Base-by-base conservation (phyloP, 2,329 filamentous ascomycete genomes). In the Dendrostoma leiphaemia region DNA sequence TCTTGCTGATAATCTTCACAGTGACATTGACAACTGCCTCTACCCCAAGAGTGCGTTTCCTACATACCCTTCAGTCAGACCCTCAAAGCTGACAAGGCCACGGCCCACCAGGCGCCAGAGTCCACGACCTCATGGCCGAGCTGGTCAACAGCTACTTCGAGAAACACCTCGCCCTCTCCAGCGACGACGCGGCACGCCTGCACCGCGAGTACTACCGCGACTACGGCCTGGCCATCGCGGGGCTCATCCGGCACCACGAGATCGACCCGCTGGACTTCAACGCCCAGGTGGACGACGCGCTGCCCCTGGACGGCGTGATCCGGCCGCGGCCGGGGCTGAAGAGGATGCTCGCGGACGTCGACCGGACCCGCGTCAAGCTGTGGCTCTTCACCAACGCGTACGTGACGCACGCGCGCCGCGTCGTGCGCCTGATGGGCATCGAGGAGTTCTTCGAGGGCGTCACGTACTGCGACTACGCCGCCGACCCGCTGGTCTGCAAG, bases 321-420 rank as follows among this genome's bases (percentile, higher is more conserved):
- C 86, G 86, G 66, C 90, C 91, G 0, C 84, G 95, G 64, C 81
- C 85, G 0, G 78, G 85, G 64, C 77, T 97, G 38, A 86, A 90
- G 46, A 77, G 81, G 64, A 72, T 99, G 44, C 84, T 99, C 6
- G 78, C 88, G 69, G 89, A 92, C 61, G 85, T 99, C 52, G 92
- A 99, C 71, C 86, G 72, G 56, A 82, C 75, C 64, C 95, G 94
- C 68, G 89, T 97, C 60, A 91, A 85, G 60, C 76, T 91, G 31
- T 99, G 95, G 94, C 83, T 99, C 2, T 88, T 99, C 64, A 99
- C 95, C 2, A 99, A 99, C 66, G 94, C 95, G 24, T 97, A 99
- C 65, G 77, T 94, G 60, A 97, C 79, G 31, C 94, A 99, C 65
- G 94, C 85, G 31, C 86, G 83, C 65, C 77, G 91, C 38, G 94